Percentiles rank a stretch among this genome's conserved stretches.
Conservation (phyloP, 768 basidiomycete species). For the Lanmaoa rubissima region DNA sequence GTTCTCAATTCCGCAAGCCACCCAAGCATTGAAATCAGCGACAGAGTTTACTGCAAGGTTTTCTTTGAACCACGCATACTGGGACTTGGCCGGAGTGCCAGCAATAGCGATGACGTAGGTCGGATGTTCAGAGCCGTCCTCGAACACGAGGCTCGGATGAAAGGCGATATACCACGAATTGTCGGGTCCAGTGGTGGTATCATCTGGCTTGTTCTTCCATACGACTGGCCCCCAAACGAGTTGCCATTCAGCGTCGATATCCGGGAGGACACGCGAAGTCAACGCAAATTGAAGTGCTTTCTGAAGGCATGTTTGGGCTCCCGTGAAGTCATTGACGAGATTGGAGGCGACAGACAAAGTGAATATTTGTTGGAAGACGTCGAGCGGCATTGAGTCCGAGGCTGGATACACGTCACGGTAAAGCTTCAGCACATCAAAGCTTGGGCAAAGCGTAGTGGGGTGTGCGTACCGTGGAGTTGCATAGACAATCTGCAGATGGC, state of each 20-base stretch:
- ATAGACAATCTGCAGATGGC: neutral
- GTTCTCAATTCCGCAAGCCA: neutral
- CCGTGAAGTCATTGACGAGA: neutral
- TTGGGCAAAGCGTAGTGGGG: neutral
- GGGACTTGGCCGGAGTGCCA: neutral
- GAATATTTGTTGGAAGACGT: slow-evolving; percentile 18
- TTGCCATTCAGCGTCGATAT: neutral
- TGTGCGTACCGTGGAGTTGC: neutral
- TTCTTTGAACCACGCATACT: neutral
- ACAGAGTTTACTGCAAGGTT: slow-evolving; percentile 9
- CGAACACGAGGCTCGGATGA: slow-evolving; percentile 4
- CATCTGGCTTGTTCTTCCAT: slow-evolving; percentile 9
- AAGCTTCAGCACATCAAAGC: too few relatives aligned
- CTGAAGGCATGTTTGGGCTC: neutral
- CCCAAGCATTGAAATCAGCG: slow-evolving; percentile 9
- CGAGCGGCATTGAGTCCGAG: slow-evolving; percentile 8
- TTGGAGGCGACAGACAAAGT: slow-evolving; percentile 9
- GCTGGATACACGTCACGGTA: neutral
- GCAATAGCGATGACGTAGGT: slow-evolving; percentile 16
- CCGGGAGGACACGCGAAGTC: neutral
- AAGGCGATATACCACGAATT: slow-evolving; percentile 17
- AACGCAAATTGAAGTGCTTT: neutral
- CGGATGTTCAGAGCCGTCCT: slow-evolving; percentile 9
- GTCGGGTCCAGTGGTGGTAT: slow-evolving; percentile 3
- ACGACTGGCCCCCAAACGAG: slow-evolving; percentile 15